Evolutionary conservation across 176 grass and related monocot species (phyloP).

Genomic region (sorghum (Sorghum bicolor)): Sorghum_bicolor_NCBIv3 NC_012870.2:5232001-5232500

Average conservation of each 20-base stretch:
- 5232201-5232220: conserved; percentile 63
- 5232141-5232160: conserved; percentile 44
- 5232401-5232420: background rate
- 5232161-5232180: conserved; percentile 39
- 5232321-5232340: conserved; percentile 61
- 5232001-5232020: conserved; percentile 71
- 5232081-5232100: background rate
- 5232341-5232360: conserved; percentile 50
- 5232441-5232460: conserved; percentile 2
- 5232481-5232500: conserved; percentile 73
- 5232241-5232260: conserved; percentile 14
- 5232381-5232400: conserved; percentile 34
- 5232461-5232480: conserved; percentile 70
- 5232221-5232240: conserved; percentile 74
- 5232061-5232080: background rate
- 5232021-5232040: conserved; percentile 38
- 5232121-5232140: conserved; percentile 60
- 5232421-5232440: background rate
- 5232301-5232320: conserved; percentile 16
- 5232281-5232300: conserved; percentile 25
- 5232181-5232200: conserved; percentile 32
- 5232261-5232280: conserved; percentile 28
- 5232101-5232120: conserved; percentile 32
- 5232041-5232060: conserved; percentile 8
- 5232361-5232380: conserved; percentile 36